phyloP scores from a whole-genome alignment of 1,284 basidiomycete genomes.

The Sporisorium exsertum region DNA sequence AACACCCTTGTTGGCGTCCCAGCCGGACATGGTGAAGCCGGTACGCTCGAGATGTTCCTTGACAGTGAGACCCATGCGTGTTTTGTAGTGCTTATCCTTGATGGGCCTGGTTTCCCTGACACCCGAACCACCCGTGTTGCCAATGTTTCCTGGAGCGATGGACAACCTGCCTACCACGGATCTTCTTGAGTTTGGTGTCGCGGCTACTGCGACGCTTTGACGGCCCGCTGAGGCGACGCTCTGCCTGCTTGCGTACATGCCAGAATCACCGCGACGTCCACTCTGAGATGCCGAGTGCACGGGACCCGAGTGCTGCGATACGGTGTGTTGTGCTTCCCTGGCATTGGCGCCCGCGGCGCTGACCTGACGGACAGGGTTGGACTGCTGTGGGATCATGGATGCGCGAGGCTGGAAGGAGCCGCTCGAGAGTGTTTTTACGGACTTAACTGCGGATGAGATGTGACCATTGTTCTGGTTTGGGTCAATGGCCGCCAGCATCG shows the following conservation, averaged over 20 bases:
- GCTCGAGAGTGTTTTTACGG: constrained; percentile 39
- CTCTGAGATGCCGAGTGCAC: constrained; percentile 39
- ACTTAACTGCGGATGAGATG: constrained; percentile 44
- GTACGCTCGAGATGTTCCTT: constrained; percentile 59
- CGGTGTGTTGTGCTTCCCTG: constrained; percentile 20
- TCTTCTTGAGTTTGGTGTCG: constrained; percentile 54
- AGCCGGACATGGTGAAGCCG: constrained; percentile 62
- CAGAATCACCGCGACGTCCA: constrained; percentile 35
- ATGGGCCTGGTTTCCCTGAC: constrained; percentile 49
- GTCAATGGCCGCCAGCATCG: constrained; percentile 59
- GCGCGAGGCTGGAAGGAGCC: constrained; percentile 39
- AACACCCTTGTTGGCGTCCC: constrained; percentile 56
- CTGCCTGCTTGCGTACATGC: constrained; percentile 41
- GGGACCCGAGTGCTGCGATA: constrained; percentile 23
- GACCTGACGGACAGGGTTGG: constrained; percentile 21
- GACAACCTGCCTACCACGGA: constrained; percentile 53
- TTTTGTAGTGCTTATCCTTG: constrained; percentile 59
- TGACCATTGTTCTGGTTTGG: constrained; percentile 58
- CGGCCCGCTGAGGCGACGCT: constrained; percentile 50
- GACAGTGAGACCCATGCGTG: constrained; percentile 60
- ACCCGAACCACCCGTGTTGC: constrained; percentile 36
- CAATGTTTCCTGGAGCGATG: constrained; percentile 49
- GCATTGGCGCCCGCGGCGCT: constrained; percentile 19
- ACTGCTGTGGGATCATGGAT: constrained; percentile 54
- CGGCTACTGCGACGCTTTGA: constrained; percentile 49